Conservation (phyloP, 768 basidiomycete species). For the Pleurotus ostreatus region DNA sequence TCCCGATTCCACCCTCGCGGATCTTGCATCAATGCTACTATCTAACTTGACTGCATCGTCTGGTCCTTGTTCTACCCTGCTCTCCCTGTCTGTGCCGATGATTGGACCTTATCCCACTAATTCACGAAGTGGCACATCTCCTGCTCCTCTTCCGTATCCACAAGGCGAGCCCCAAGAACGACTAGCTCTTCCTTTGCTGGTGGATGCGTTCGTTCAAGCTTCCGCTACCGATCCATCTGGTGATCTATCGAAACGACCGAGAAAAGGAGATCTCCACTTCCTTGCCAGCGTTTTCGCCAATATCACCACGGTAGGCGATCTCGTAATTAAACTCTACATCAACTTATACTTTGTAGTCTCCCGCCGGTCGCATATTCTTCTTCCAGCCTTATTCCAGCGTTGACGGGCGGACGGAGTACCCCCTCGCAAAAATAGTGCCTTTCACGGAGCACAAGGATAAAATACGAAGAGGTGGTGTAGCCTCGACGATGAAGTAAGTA, state of each 20-base stretch:
- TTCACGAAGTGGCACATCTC: constrained; percentile 78
- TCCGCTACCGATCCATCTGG: constrained; percentile 49
- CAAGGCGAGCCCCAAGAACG: constrained; percentile 46
- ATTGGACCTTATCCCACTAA: constrained; percentile 65
- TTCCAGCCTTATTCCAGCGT: constrained; percentile 56
- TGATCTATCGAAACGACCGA: constrained; percentile 42
- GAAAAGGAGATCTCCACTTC: constrained; percentile 86
- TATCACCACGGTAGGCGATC: constrained; percentile 62
- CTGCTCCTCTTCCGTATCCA: constrained; percentile 71
- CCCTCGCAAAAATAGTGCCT: constrained; percentile 73
- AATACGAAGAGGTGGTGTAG: constrained; percentile 84
- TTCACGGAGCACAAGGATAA: constrained; percentile 90
- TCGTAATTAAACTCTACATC: background rate
- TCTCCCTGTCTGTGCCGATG: constrained; percentile 64
- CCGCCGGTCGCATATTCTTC: constrained; percentile 77
- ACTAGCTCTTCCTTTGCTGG: constrained; percentile 71
- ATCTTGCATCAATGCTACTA: constrained; percentile 94
- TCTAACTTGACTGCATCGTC: constrained; percentile 88
- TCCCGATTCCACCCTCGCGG: constrained; percentile 85
- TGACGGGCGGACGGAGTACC: constrained; percentile 59
- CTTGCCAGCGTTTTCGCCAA: constrained; percentile 94
- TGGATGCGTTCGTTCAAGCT: constrained; percentile 85
- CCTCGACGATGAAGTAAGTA: constrained; percentile 80
- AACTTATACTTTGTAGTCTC: constrained; percentile 42
- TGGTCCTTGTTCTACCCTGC: constrained; percentile 56